phyloP scores from a whole-genome alignment of 2,329 filamentous ascomycete species.

The Cytospora paraplurivora region DNA sequence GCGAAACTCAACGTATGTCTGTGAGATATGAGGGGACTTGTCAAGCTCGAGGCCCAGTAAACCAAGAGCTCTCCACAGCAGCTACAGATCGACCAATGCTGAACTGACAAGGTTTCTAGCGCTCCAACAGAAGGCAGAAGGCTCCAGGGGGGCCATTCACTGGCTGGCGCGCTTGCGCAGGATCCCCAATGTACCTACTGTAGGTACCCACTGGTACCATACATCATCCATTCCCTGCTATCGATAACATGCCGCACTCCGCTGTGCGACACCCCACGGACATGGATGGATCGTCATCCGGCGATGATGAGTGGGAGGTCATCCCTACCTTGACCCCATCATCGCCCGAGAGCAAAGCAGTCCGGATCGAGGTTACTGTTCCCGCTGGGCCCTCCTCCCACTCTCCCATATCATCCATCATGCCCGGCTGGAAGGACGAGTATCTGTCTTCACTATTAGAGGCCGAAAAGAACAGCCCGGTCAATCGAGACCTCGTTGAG shows the following conservation, averaged over 20 bases:
- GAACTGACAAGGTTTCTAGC: background rate
- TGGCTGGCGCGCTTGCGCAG: no score
- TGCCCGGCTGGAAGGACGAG: constrained; percentile 77
- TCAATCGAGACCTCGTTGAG: constrained; percentile 69
- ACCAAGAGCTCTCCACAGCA: background rate
- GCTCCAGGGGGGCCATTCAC: background rate
- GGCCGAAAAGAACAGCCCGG: constrained; percentile 66
- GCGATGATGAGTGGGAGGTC: constrained; percentile 23
- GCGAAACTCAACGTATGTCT: background rate
- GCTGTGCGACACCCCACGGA: constrained; percentile 1
- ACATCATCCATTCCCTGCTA: constrained; percentile 7
- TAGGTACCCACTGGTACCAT: background rate
- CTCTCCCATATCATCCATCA: constrained; percentile 33
- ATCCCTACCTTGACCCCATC: constrained; percentile 15
- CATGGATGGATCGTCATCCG: constrained; percentile 18
- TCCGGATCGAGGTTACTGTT: background rate
- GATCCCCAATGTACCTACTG: background rate
- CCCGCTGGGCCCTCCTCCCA: background rate
- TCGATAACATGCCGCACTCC: constrained; percentile 18
- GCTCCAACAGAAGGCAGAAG: background rate
- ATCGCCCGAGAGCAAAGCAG: background rate
- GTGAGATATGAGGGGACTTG: background rate
- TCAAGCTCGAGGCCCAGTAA: background rate
- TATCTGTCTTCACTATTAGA: constrained; percentile 76
- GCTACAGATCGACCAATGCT: background rate